Evolutionary conservation across 2,329 filamentous ascomycete species (phyloP), one percentile per base, ranked within the genome.

Genomic region (Penicillium sp.): DNA sequence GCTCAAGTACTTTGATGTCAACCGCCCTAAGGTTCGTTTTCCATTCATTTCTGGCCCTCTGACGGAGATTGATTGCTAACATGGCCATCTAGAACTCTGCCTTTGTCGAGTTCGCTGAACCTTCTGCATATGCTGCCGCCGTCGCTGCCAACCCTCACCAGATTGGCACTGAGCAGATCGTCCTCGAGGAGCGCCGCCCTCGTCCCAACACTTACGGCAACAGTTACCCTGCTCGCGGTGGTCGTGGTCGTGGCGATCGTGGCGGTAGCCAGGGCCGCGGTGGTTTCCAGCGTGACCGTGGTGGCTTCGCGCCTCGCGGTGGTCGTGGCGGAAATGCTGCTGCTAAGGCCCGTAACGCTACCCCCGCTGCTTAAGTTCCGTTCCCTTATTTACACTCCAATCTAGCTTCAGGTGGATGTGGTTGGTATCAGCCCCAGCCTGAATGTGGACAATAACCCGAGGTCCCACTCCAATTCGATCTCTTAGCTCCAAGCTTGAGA

Each of bases 91-190:
- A 96, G 94, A 97, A 95, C 84, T 97, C 92, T 73, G 95, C 95
- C 28, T 98, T 98, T 73, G 91, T 97, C 61, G 95, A 99, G 76
- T 99, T 95, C 78, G 90, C 88, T 73, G 90, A 89, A 49, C 75
- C 86, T 22, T 87, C 92, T 57, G 92, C 87, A 49, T 97, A 96
- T 79, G 86, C 91, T 75, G 89, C 90, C 63, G 95, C 95, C 45
- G 84, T 91, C 39, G 86, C 86, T 62, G 90, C 89, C 68, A 98
- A 96, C 80, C 94, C 94, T 38, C 92, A 96, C 79, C 84, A 85
- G 47, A 86, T 99, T 64, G 91, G 90, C 69, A 90, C 88, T 67
- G 90, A 96, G 77, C 88, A 86, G 71, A 89, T 99, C 69, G 83
- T 86, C 63, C 90, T 99, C 58, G 95, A 98, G 80, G 91, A 94